Evolutionary conservation across 345 rosid genomes (phyloP).

Genomic region (Trapa bicornis): DNA sequence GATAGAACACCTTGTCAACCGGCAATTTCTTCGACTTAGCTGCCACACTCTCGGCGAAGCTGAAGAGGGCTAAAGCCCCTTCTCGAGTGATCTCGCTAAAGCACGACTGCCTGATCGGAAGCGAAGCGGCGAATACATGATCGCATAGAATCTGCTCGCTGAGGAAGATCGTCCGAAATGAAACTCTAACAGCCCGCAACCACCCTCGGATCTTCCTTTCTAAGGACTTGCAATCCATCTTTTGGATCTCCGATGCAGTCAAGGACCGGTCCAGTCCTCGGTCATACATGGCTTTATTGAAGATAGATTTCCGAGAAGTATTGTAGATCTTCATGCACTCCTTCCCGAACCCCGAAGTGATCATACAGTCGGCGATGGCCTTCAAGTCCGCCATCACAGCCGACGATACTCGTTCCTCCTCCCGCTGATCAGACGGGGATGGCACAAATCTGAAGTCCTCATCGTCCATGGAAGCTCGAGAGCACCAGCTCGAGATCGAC

Average conservation of each 20-base stretch:
- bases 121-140: slow-evolving; percentile 38
- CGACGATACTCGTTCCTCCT: slow-evolving; percentile 14
- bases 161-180: slow-evolving; percentile 36
- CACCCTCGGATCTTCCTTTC: slow-evolving; percentile 49
- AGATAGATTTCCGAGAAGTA: slow-evolving; percentile 35
- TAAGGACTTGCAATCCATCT: slow-evolving; percentile 44
- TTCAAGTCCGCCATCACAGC: slow-evolving; percentile 39
- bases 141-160: slow-evolving; percentile 66
- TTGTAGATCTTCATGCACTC: slow-evolving; percentile 51
- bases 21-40: slow-evolving; percentile 45
- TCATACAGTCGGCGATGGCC: slow-evolving; percentile 63
- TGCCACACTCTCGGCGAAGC: slow-evolving; percentile 46
- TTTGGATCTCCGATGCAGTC: slow-evolving; percentile 26
- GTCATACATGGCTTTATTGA: slow-evolving; percentile 34
- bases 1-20: slow-evolving; percentile 60
- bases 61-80: slow-evolving; percentile 43
- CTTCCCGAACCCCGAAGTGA: slow-evolving; percentile 38
- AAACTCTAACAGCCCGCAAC: slow-evolving; percentile 34
- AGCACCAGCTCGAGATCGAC: slow-evolving; percentile 32
- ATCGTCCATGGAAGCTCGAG: slow-evolving; percentile 15
- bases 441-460: slow-evolving; percentile 8
- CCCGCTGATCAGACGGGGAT: slow-evolving; percentile 8
- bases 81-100: slow-evolving; percentile 43
- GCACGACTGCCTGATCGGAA: slow-evolving; percentile 35
- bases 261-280: slow-evolving; percentile 37